Evolutionary conservation across 2,329 filamentous ascomycete species (phyloP), one percentile per base, ranked within the genome.

Genomic region (Orbilia oligospora): DNA sequence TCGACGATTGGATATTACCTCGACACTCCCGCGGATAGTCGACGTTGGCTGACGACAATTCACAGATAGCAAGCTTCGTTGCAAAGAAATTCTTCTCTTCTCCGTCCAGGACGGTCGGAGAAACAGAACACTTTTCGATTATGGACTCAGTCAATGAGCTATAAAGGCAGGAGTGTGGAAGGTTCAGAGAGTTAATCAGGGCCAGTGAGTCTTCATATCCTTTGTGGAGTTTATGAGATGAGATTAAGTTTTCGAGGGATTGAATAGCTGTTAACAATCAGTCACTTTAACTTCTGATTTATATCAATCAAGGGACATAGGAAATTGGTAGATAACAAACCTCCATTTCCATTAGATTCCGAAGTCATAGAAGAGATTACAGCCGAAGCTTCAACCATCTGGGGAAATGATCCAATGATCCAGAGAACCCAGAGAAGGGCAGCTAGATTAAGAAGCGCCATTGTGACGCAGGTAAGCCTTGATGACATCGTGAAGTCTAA

Each of bases 151-250:
- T 78, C 24, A 78, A 58, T 6, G 75, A 78, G 22, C 68, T 72
- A 24, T 78, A 78, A 2, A 78, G 64, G 24, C 75, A 78, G 3
- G 75, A 78, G 18, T 51, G 75, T 2, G 33, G 76, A 84, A 66
- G 86, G 86, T 82, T 82, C 68, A 76, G 79, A 82, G 71, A 83
- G 76, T 68, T 82, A 75, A 41, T 81, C 69, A 41, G 68, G 49
- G 61, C 70, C 58, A 80, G 69, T 63, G 41, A 71, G 27, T 55
- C 46, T 46, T 68, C 48, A 22, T 72, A 61, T 16, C 65, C 58
- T 67, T 76, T 73, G n/a, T 64, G 33, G 24, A 46, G 27, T 44
- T 67, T 56, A 18, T 69, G 51, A 4, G 61, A 64, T 2, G 70
- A 80, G 8, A 78, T 12, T 0, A 78, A 36, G 5, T 48, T 41